Base-by-base conservation (phyloP, 768 basidiomycete genomes). In the Asterophora parasitica region DNA sequence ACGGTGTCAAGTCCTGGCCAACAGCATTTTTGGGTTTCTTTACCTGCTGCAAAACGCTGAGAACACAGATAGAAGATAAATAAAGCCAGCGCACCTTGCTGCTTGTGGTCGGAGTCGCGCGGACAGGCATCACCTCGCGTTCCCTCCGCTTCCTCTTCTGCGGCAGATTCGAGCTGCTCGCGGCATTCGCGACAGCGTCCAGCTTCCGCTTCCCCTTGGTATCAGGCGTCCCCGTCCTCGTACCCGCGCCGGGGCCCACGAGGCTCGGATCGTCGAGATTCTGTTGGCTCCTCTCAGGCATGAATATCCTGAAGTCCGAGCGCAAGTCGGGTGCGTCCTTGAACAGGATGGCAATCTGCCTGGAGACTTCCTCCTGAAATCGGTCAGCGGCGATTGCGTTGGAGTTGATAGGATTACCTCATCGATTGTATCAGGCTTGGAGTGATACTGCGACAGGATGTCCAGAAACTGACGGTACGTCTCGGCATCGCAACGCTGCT, bases 401-500 rank as follows among this genome's bases (percentile, higher is more conserved):
- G 6, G 26, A 47, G 42, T 27, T 34, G 27, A 16, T 28, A 42
- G 15, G 58, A 67, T 56, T 53, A 76, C 82, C 71, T 84, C 81
- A 54, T 83, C 78, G 51, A 78, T 77, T 39, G 80, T 63, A 49
- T 83, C 77, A 10, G 85, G 69, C 55, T 74, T 70, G 52, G 78
- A 70, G 46, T 84, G 78, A 60, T 83, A 81, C 35, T 76, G 70
- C 7, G 82, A 79, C 2, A 92, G 67, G 44, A 91, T 84, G 56
- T 87, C 85, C 19, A 91, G 65, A 59, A 92, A 92, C 55, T 82
- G 78, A 45, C 79, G 78, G 55, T 91, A 92, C 4, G 88, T 92
- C 12, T 92, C 91, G 0, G 90, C 79, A 52, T 95, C 89, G 66
- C 91, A 96, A 12, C 92, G 83, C 49, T 87, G 85, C 65, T 96